These are phyloP conservation scores for Umbelopsis sp. DNA, from an alignment of 192 early-diverging fungal species.

Conservation along the genomic window DNA sequence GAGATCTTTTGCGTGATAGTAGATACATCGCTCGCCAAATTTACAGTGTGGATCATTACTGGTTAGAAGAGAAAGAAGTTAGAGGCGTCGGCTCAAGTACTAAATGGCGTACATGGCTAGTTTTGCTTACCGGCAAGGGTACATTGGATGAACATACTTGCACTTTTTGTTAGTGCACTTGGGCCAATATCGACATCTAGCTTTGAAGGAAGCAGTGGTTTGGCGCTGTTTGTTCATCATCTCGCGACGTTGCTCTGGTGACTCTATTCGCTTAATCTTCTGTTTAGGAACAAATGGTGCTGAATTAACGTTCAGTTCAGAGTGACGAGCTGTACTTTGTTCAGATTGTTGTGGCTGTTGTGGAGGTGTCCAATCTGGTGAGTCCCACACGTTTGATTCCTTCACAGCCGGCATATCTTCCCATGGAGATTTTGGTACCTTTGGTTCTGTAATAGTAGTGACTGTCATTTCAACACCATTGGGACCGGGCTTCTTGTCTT, in stretches of 20 bases:
- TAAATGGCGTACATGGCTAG: neutral
- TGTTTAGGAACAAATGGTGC: neutral
- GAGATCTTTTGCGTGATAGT: slow-evolving; percentile 12
- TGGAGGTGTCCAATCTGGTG: neutral
- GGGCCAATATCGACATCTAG: slow-evolving; percentile 50
- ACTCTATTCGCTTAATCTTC: neutral
- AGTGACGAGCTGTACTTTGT: neutral
- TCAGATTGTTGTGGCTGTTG: neutral
- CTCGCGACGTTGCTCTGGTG: slow-evolving; percentile 16
- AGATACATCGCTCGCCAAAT: slow-evolving; percentile 15
- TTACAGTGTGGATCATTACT: slow-evolving; percentile 12
- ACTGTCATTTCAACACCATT: neutral
- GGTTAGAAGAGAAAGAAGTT: neutral
- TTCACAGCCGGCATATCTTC: neutral
- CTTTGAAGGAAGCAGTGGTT: slow-evolving; percentile 21
- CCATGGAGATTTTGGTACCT: neutral
- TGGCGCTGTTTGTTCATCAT: slow-evolving; percentile 28
- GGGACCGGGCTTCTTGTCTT: neutral
- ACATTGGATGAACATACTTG: slow-evolving; percentile 49
- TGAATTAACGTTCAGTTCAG: slow-evolving; percentile 4
- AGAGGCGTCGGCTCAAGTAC: neutral
- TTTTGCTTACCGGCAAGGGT: slow-evolving; percentile 46
- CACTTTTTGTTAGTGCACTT: slow-evolving; percentile 56
- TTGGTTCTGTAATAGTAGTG: neutral
- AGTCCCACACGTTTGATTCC: slow-evolving; percentile 12